Percentiles rank a stretch among this genome's conserved stretches.
phyloP scores from a whole-genome alignment of 805 yeast genomes.

The Pichia gijzeniarum region DNA sequence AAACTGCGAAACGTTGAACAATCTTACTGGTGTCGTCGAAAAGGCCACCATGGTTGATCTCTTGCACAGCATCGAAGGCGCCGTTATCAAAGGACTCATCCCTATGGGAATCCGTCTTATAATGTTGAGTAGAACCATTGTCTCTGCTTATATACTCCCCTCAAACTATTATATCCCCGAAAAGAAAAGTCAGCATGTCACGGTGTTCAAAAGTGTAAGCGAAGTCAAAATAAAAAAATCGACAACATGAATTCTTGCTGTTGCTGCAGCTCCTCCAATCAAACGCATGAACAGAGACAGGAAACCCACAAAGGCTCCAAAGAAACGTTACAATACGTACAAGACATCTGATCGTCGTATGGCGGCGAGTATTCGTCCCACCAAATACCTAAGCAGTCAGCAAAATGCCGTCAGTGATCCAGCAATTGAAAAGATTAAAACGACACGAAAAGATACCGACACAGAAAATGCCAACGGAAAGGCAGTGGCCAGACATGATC shows the following conservation, averaged over 20 bases:
- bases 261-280: too few relatives aligned
- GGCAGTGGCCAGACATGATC: conserved; percentile 37
- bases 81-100: neutral
- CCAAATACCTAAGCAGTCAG: conserved; percentile 32
- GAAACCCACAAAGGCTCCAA: conserved; percentile 2
- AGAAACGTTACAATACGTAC: conserved; percentile 15
- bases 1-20: neutral
- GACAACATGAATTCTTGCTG: too few relatives aligned
- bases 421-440: conserved; percentile 1
- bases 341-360: conserved; percentile 49
- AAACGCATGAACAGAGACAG: neutral
- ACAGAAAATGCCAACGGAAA: conserved; percentile 5
- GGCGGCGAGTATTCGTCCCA: conserved; percentile 47
- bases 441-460: neutral
- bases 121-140: neutral
- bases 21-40: neutral
- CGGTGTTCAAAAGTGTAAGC: too few relatives aligned
- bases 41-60: neutral
- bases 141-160: neutral
- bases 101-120: neutral
- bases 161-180: too few relatives aligned
- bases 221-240: too few relatives aligned
- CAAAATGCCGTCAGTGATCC: neutral
- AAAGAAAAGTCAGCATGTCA: too few relatives aligned
- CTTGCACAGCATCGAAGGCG: neutral